Percentiles rank a stretch among this genome's conserved stretches.
Conservation (phyloP, 306 rosid genomes). For the Vigna hirtella region DNA sequence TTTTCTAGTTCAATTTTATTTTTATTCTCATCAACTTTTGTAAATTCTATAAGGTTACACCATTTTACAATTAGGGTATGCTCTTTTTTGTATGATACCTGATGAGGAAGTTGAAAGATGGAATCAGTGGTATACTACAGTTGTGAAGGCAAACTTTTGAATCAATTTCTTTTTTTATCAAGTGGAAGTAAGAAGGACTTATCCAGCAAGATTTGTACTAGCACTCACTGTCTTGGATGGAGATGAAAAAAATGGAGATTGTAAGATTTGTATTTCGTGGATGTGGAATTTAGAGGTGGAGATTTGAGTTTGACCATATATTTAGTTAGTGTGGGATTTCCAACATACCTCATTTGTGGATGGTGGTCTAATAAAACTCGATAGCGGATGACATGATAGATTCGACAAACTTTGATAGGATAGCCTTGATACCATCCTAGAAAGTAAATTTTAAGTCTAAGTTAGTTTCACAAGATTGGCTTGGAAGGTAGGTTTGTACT, state of each 20-base stretch:
- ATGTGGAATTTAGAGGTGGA: not conserved
- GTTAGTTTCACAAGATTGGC: too few relatives aligned
- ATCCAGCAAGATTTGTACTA: too few relatives aligned
- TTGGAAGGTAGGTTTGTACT: too few relatives aligned
- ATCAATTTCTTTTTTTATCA: not conserved
- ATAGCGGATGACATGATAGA: too few relatives aligned
- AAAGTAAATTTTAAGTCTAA: too few relatives aligned
- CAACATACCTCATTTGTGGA: too few relatives aligned
- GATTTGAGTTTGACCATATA: too few relatives aligned
- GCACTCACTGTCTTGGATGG: not conserved
- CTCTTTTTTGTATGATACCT: not conserved
- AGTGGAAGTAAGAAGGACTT: not conserved
- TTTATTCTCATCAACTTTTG: conserved; percentile 14
- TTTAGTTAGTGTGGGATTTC: too few relatives aligned
- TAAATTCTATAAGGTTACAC: conserved; percentile 7
- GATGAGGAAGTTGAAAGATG: conserved; percentile 17
- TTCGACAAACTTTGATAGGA: too few relatives aligned
- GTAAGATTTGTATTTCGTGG: not conserved
- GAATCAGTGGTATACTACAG: not conserved
- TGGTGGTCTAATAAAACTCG: too few relatives aligned
- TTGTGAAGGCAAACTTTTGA: conserved; percentile 14
- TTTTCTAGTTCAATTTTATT: conserved; percentile 33
- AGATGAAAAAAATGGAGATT: not conserved
- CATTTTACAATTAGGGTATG: not conserved
- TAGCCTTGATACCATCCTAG: too few relatives aligned